A percentile compares a stretch with the other conserved stretches of the same genome.
Conservation (phyloP, 257 asterid genomes). For the Mitragyna speciosa region DNA sequence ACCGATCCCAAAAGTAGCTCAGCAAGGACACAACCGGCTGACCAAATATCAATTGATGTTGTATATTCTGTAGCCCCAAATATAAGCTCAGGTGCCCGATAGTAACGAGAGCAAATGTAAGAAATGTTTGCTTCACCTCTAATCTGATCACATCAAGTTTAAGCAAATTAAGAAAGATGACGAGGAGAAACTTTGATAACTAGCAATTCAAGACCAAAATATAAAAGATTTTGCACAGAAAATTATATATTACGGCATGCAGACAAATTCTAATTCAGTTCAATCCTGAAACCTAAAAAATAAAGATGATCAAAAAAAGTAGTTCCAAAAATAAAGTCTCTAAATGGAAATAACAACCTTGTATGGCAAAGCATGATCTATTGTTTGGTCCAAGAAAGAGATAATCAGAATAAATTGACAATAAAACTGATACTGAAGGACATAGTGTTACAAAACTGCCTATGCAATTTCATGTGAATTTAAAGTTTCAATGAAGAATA, state of each 20-base stretch:
- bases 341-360: neutral
- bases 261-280: neutral
- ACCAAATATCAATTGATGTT: conserved; percentile 84
- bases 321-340: neutral
- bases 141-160: conserved; percentile 46
- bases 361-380: neutral
- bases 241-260: too few relatives aligned
- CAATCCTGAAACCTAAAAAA: neutral
- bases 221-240: neutral
- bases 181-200: neutral
- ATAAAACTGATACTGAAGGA: neutral
- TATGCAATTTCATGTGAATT: neutral
- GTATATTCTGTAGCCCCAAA: conserved; percentile 90
- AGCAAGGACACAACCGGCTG: conserved; percentile 92
- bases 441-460: neutral
- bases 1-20: conserved; percentile 95
- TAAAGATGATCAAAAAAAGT: neutral
- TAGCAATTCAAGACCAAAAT: neutral
- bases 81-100: conserved; percentile 92
- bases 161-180: conserved; percentile 22
- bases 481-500: neutral
- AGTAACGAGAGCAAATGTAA: conserved; percentile 90
- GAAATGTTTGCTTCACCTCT: conserved; percentile 88
- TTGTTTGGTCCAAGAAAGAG: neutral
- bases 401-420: neutral